A percentile compares a stretch with the other conserved stretches of the same genome.
Conservation (phyloP, 1,139 yeast genomes). For the Blastobotrys apis region DNA sequence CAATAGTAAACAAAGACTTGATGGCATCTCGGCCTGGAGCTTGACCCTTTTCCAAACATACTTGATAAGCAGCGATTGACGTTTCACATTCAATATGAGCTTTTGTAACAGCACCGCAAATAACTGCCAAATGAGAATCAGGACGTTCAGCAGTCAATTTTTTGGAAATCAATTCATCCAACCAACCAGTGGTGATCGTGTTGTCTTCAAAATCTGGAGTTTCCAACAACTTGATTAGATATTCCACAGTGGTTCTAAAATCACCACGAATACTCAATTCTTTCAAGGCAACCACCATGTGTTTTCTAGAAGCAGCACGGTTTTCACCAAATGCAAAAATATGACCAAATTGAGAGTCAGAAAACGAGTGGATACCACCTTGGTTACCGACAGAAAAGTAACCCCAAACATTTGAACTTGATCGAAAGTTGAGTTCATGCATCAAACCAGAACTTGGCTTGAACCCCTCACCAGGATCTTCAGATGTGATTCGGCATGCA, state of each 20-base stretch:
- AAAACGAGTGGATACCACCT: conserved; percentile 95
- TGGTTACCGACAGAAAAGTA: conserved; percentile 95
- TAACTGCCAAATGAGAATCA: conserved; percentile 80
- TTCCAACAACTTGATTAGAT: conserved; percentile 87
- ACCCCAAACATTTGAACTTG: conserved; percentile 98
- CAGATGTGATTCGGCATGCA: conserved; percentile 97
- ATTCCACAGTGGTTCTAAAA: conserved; percentile 95
- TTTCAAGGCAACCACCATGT: conserved; percentile 97
- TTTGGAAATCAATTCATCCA: conserved; percentile 89
- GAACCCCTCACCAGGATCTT: conserved; percentile 98
- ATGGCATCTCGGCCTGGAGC: conserved; percentile 77
- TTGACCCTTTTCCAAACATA: conserved; percentile 88
- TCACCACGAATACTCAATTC: conserved; percentile 97
- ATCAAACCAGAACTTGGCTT: conserved; percentile 97
- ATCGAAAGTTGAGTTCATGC: conserved; percentile 93
- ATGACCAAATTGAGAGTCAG: conserved; percentile 98
- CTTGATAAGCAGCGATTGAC: conserved; percentile 61
- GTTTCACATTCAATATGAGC: conserved; percentile 80
- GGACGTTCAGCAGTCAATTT: conserved; percentile 97
- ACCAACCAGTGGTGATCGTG: conserved; percentile 97
- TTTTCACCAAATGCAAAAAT: conserved; percentile 98
- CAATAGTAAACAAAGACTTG: conserved; percentile 86
- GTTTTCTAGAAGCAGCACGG: conserved; percentile 95
- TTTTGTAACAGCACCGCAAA: conserved; percentile 96
- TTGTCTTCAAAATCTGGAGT: conserved; percentile 96